Conservation (phyloP, 306 rosid genomes). For the Hippophae rhamnoides region DNA sequence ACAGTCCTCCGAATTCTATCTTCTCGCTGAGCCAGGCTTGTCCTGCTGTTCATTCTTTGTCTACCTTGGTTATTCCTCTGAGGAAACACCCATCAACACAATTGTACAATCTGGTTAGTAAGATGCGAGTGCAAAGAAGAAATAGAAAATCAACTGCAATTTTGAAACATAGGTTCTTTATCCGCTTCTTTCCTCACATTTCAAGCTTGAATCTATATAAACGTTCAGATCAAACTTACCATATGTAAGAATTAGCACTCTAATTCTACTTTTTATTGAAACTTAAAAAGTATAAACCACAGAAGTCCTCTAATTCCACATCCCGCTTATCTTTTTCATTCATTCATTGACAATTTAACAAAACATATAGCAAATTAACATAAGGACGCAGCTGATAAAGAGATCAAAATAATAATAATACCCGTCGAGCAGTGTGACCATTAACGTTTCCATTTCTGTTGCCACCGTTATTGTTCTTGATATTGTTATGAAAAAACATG, state of each 20-base stretch:
- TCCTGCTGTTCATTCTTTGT: slow-evolving; percentile 33
- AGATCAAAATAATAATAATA: not conserved
- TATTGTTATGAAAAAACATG: slow-evolving; percentile 2
- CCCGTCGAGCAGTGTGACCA: slow-evolving; percentile 24
- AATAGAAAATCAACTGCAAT: not conserved
- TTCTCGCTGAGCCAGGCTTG: slow-evolving; percentile 31
- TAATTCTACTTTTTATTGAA: no score
- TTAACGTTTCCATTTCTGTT: slow-evolving; percentile 14
- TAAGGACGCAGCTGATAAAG: no score
- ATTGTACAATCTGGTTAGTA: not conserved
- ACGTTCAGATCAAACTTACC: no score
- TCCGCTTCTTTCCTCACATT: no score
- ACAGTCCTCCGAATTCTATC: slow-evolving; percentile 39
- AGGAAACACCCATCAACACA: slow-evolving; percentile 1
- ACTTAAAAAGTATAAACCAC: no score
- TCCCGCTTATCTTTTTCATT: no score
- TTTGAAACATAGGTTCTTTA: not conserved
- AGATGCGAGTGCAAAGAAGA: not conserved
- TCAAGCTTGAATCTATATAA: no score
- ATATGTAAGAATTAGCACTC: no score
- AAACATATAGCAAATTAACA: no score
- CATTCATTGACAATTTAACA: no score
- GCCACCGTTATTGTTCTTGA: slow-evolving; percentile 5
- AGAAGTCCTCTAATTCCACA: no score
- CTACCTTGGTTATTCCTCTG: slow-evolving; percentile 35